Evolutionary conservation across 2,329 filamentous ascomycete species (phyloP), one percentile per base, ranked within the genome.

Genomic region (Aspergillus glaucus): DNA sequence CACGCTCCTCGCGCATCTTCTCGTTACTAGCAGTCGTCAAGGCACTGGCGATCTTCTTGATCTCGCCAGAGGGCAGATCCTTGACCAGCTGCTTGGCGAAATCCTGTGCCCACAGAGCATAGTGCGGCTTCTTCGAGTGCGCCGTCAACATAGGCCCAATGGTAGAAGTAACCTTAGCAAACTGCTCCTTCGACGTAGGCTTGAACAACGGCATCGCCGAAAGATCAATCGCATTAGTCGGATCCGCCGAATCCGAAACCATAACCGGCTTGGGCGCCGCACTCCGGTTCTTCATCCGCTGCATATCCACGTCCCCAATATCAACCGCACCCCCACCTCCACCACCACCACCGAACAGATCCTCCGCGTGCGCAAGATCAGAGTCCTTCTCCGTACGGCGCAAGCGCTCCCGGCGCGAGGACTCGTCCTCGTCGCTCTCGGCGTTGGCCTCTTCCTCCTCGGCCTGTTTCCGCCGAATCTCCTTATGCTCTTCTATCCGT

Each of bases 1-100:
- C 84, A 80, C 97, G 96, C 80, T 98, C 93, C 71, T 96, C 91
- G 77, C 90, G 94, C 86, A 97, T 86, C 80, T 95, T 96, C 81
- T 97, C 93, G 68, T 98, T 98, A 67, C 88, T 81, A 49, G 95
- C 79, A 4, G 90, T 86, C n/a, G 91, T 95, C 63, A 98, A 73
- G 4, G 81, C 80, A 69, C 87, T 94, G 10, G 89, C 82, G 57
- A 95, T 82, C 79, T 97, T 97, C 81, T 97, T 96, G 73, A 97
- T 91, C 75, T 97, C 90, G 49, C 93, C 86, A 66, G 88, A 95
- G 12, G 87, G 84, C 57, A 98, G 73, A 24, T 95, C 91, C 73
- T 90, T 91, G 61, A 85, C 82, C 41, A 97, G 80, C 64, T 88
- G 84, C 77, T 95, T 95, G 55, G 81, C 73, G 64, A 98, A 93